A percentile compares a stretch with the other conserved stretches of the same genome.
These are phyloP conservation scores for Conticribra guillardii DNA, from an alignment of 108 stramenopile genomes.

Conservation along the genomic window DNA sequence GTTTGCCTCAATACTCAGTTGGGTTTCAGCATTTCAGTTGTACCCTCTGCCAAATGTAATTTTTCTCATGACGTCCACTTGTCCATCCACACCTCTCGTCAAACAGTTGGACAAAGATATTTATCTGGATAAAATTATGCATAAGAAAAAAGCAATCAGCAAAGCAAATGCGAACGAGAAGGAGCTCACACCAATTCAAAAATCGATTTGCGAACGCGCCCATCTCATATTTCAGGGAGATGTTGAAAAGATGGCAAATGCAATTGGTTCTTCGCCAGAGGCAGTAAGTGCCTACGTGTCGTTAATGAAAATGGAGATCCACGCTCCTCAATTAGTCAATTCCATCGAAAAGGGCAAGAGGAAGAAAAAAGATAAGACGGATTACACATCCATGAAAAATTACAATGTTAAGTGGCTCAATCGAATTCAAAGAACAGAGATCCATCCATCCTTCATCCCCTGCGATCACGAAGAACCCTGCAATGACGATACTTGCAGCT, in stretches of 20 bases:
- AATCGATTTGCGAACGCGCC: constrained; percentile 50
- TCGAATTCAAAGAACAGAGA: constrained; percentile 36
- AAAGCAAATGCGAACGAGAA: constrained; percentile 4
- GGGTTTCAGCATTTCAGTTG: too few species aligned
- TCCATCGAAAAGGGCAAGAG: constrained; percentile 13
- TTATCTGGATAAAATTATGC: neutral
- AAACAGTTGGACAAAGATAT: constrained; percentile 13
- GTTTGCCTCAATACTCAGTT: too few species aligned
- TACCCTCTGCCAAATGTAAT: neutral
- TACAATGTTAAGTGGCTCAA: constrained; percentile 59
- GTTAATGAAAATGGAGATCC: constrained; percentile 15
- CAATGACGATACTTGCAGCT: constrained; percentile 64
- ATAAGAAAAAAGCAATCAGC: neutral
- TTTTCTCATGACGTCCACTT: too few species aligned
- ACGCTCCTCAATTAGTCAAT: constrained; percentile 31
- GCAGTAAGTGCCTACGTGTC: constrained; percentile 23
- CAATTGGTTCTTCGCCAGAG: constrained; percentile 29
- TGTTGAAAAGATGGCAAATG: constrained; percentile 41
- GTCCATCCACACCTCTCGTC: too few species aligned
- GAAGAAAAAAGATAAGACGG: constrained; percentile 35
- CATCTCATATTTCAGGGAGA: constrained; percentile 57
- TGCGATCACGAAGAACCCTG: constrained; percentile 79
- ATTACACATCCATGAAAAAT: constrained; percentile 44
- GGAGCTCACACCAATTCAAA: constrained; percentile 34
- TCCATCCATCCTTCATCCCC: constrained; percentile 62